Percentiles rank a stretch among this genome's conserved stretches.
Conservation (phyloP, 129 eudicot genomes). For the Rutidosis leptorrhynchoides region DNA sequence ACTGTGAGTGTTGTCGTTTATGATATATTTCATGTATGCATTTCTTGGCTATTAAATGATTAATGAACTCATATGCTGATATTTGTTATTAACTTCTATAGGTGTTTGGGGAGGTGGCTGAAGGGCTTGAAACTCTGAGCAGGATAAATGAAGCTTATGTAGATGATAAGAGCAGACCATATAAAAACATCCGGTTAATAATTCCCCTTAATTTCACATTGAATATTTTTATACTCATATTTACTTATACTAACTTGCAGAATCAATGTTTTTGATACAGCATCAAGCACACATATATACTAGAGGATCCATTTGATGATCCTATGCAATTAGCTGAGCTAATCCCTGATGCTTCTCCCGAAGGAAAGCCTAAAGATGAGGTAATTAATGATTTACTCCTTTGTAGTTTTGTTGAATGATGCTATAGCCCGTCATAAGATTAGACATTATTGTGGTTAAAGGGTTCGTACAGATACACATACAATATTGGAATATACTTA, state of each 20-base stretch:
- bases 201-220: constrained; percentile 13
- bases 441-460: neutral
- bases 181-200: constrained; percentile 74
- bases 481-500: neutral
- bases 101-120: constrained; percentile 97
- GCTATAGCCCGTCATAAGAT: neutral
- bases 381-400: constrained; percentile 30
- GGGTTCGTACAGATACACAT: neutral
- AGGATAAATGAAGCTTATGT: constrained; percentile 91
- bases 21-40: constrained; percentile 1
- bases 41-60: neutral
- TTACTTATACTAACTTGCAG: constrained; percentile 3
- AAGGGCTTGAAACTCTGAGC: constrained; percentile 76
- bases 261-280: constrained; percentile 37
- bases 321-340: constrained; percentile 71
- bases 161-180: constrained; percentile 81
- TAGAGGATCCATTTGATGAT: constrained; percentile 95
- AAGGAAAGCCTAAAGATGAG: constrained; percentile 96
- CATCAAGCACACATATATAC: constrained; percentile 82
- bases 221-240: neutral
- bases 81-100: constrained; percentile 20
- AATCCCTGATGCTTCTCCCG: constrained; percentile 92
- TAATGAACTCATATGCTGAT: constrained; percentile 9
- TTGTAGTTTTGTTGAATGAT: neutral
- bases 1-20: constrained; percentile 64